Evolutionary conservation across 768 basidiomycete species (phyloP).

Genomic region (Mycena vulgaris): DNA sequence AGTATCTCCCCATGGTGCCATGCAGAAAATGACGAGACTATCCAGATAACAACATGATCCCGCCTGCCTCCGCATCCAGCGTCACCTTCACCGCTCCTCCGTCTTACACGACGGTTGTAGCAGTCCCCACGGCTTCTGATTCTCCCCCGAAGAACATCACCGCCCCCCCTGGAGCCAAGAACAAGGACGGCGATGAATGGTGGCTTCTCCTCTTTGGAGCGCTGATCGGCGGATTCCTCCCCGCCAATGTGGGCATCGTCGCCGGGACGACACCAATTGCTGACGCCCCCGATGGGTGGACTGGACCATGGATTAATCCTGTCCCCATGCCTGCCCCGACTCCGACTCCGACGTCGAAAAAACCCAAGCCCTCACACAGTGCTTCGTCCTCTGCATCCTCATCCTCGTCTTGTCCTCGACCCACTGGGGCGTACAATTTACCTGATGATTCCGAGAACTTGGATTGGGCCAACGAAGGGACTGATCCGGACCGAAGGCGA

Average conservation of each 20-base stretch:
- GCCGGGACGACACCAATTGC: constrained; percentile 9
- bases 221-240: constrained; percentile 1
- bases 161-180: constrained; percentile 6
- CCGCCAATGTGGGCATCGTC: constrained; percentile 10
- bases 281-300: not conserved
- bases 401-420: not conserved
- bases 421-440: not conserved
- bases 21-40: too few relatives aligned
- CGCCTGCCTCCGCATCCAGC: not conserved
- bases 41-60: constrained; percentile 8
- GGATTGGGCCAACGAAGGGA: constrained; percentile 10
- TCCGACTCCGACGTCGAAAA: too few relatives aligned
- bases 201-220: constrained; percentile 17
- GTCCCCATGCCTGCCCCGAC: not conserved
- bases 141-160: constrained; percentile 6
- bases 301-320: constrained; percentile 3
- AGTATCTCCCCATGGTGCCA: not conserved
- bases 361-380: too few relatives aligned
- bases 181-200: constrained; percentile 14
- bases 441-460: constrained; percentile 9
- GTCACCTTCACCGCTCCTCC: constrained; percentile 24
- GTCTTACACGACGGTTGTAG: not conserved
- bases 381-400: not conserved
- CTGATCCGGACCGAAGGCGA: constrained; percentile 17
- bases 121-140: constrained; percentile 4